These are phyloP conservation scores for Kwoniella sp. DNA, from an alignment of 768 basidiomycete genomes.

Conservation along the genomic window DNA sequence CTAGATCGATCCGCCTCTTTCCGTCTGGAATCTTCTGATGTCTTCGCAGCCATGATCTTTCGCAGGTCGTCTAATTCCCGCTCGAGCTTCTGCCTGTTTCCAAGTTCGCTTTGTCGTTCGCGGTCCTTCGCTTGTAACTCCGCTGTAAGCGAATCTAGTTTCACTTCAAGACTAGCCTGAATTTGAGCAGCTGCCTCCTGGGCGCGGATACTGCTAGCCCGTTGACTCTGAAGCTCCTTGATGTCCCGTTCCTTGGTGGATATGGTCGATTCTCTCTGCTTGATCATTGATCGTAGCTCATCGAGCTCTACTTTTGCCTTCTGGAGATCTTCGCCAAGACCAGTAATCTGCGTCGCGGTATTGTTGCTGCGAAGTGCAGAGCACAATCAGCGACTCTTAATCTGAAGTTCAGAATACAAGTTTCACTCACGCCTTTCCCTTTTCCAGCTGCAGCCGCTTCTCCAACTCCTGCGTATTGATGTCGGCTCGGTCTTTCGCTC, in stretches of 20 bases:
- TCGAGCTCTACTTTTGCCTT: constrained; percentile 70
- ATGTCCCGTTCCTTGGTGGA: constrained; percentile 52
- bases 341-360: constrained; percentile 54
- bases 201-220: constrained; percentile 10
- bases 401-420: no score
- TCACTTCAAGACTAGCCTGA: constrained; percentile 19
- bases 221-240: constrained; percentile 21
- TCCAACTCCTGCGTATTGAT: constrained; percentile 63
- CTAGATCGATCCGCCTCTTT: constrained; percentile 80
- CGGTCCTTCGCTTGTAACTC: constrained; percentile 55
- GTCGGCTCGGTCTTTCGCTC: constrained; percentile 73
- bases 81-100: constrained; percentile 58
- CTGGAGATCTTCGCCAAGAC: constrained; percentile 65
- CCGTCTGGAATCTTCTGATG: constrained; percentile 76
- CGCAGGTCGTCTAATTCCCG: constrained; percentile 82
- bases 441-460: constrained; percentile 63
- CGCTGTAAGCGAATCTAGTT: constrained; percentile 53
- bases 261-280: constrained; percentile 73
- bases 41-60: constrained; percentile 74
- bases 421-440: constrained; percentile 62
- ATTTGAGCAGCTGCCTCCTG: constrained; percentile 24
- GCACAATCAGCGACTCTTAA: neutral
- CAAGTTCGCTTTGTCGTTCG: constrained; percentile 25
- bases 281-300: constrained; percentile 72
- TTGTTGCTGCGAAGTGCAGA: constrained; percentile 57